Percentiles rank a stretch among this genome's conserved stretches.
Evolutionary conservation across 176 grass and related monocot species (phyloP).

Genomic region (Guadua angustifolia): DNA sequence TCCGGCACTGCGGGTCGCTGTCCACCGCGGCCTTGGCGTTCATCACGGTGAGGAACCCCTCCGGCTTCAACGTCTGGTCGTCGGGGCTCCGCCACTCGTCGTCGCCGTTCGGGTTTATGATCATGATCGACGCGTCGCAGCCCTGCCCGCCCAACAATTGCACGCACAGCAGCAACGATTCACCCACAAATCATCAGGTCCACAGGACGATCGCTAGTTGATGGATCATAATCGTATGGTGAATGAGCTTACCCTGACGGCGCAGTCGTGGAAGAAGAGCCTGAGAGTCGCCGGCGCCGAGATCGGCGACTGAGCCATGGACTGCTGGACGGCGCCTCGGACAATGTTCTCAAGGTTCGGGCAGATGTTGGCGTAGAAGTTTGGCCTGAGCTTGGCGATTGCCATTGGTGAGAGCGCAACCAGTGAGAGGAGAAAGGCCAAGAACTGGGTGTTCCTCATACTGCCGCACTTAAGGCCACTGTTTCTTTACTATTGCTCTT

Average conservation of each 20-base stretch:
- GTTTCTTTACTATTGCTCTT: constrained; percentile 36
- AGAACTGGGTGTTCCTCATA: constrained; percentile 44
- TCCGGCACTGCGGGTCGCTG: constrained; percentile 54
- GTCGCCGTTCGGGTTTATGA: constrained; percentile 53
- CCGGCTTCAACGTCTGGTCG: constrained; percentile 52
- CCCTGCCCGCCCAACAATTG: constrained; percentile 32
- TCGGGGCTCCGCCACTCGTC: constrained; percentile 66
- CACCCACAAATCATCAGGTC: neutral
- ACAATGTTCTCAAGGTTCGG: constrained; percentile 61
- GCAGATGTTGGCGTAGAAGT: constrained; percentile 59
- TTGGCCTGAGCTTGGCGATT: constrained; percentile 21
- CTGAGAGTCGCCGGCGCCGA: constrained; percentile 55
- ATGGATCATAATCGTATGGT: neutral
- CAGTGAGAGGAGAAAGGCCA: constrained; percentile 20
- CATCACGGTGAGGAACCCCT: constrained; percentile 56
- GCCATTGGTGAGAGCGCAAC: neutral
- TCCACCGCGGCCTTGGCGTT: constrained; percentile 67
- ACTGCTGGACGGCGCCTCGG: constrained; percentile 42
- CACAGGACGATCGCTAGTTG: neutral
- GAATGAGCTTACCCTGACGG: constrained; percentile 48
- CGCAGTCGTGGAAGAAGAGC: constrained; percentile 81
- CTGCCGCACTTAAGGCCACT: constrained; percentile 26
- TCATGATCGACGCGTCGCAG: constrained; percentile 73
- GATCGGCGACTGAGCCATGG: constrained; percentile 48
- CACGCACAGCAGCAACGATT: neutral